Base-by-base conservation (phyloP, 768 basidiomycete genomes). In the Russula sp. region DNA sequence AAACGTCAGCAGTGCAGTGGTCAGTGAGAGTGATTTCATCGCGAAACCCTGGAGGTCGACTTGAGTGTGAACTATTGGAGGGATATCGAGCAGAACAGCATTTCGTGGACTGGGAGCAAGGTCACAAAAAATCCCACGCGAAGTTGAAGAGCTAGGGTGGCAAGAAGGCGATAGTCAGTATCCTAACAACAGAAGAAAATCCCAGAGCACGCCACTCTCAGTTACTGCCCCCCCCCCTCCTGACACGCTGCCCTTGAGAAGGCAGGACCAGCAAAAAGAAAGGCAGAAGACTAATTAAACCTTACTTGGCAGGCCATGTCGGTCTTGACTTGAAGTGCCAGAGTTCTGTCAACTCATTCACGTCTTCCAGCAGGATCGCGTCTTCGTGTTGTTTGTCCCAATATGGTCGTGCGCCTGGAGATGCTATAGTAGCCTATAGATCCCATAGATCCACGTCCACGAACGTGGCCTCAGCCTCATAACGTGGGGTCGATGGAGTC, bases 31-130 rank as follows among this genome's bases (percentile, higher is more conserved):
- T 0, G 90, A 83, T 74, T 98, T 96, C 68, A 99, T 94, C 0
- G 96, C 91, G 91, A 95, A 98, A 52, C 96, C 97, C 76, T 94
- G 94, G n/a, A 99, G 78, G 72, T 97, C 94, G n/a, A 96, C 87
- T 73, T 98, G 95, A 0, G 91, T 92, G 7, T 95, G 88, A 65
- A 97, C 91, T 1, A 75, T 77, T 11, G 78, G 78, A 51, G 82
- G 91, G 66, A 84, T 82, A 64, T 91, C 91, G 9, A 99, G 82
- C 22, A 95, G 82, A 48, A 98, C 89, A 18, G 88, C 80, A 71
- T 98, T 96, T 61, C 96, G 84, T 51, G 94, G 90, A 70, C 94
- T 96, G 45, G 20, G 27, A 49, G 51, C 13, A 27, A 40, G 10
- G 48, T 61, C 35, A 55, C 47, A 48, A 61, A 16, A 64, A 70